Base-by-base conservation (phyloP, 1,284 basidiomycete species). In the Melampsora americana region DNA sequence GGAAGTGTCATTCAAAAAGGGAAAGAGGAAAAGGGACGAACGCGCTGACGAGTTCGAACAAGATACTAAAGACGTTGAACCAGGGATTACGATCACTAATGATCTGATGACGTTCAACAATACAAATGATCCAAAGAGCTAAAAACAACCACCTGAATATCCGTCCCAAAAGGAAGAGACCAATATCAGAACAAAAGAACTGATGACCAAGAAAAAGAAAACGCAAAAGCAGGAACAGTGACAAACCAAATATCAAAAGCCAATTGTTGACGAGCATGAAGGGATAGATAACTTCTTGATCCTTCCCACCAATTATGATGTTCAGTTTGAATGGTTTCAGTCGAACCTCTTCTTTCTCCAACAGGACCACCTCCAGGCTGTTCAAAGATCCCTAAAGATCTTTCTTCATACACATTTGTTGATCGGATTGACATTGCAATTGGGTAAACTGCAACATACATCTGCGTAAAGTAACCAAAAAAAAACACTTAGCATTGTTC, bases 381-480 rank as follows among this genome's bases (percentile, higher is more conserved):
- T 61, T 71, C 20, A 35, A 66, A 81, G 14, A 81, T 79, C 6
- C 82, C 82, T 1, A 83, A 78, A 28, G 80, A 80, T 70, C 80
- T 88, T 80, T 97, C 94, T 82, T 99, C 95, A 83, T 97, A 98
- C 0, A 98, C 95, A 83, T 98, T 98, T 26, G 95, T 97, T n/a
- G 92, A 89, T n/a, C 95, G 91, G 12, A 99, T 92, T 79, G 89
- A 90, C 72, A 88, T 82, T 23, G 87, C 87, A 59, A 87, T 84
- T 14, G 86, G 86, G 78, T 86, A 86, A 30, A 82, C 81, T 53
- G 80, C 78, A 77, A 83, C 78, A 42, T 83, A 83, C 83, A 81
- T 82, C 42, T 46, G 65, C 28, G n/a, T 20, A 56, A 11, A 12
- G 53, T 18, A 26, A 69, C n/a, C n/a, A 60, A 16, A 68, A 23